Base-by-base conservation (phyloP, 805 yeast species). In the Spathaspora arborariae region DNA sequence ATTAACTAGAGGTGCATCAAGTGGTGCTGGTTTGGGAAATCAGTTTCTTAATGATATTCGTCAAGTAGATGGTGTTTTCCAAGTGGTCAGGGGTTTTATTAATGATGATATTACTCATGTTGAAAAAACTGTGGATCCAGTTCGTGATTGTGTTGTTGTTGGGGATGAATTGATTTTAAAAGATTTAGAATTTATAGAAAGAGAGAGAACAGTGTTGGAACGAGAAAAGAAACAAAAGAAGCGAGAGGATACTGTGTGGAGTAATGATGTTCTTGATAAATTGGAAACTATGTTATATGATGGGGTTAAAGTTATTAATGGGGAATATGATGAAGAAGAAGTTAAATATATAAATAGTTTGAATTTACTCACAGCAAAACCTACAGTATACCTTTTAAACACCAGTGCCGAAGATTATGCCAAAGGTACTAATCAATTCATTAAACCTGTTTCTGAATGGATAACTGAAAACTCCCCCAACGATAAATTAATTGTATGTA, bases 351-450 rank as follows among this genome's bases (percentile, higher is more conserved):
- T 88, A 45, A 88, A 87, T 65, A 74, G 78, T 33, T 79, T 87
- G 71, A 84, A 81, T 56, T 78, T 90, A 43, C 66, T 90, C 42
- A 89, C 96, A 1, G 90, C 96, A 3, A 90, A 90, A 60, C 97
- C 97, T n/a, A 81, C 91, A 1, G 79, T 89, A 13, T 83, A 84
- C 51, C 63, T 90, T 41, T 74, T 88, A 50, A 90, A 90, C 57
- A 82, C 88, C 16, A 82, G 82, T 44, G 84, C 82, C 54, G 76
- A 74, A 41, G 96, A 89, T 60, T 89, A 78, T 60, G 63, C 79
- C 11, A 56, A 70, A 37, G 72, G 77, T 53, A 58, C 65, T 48
- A 81, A 82, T 61, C 79, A 78, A 60, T 78, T 79, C 61, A 55
- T 74, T 41, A 54, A 59, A 1, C 72, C 64, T 16, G 82, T 89